Percentiles rank a stretch among this genome's conserved stretches.
Evolutionary conservation across 2,329 filamentous ascomycete genomes (phyloP).

Genomic region (Colletotrichum chrysophilum): DNA sequence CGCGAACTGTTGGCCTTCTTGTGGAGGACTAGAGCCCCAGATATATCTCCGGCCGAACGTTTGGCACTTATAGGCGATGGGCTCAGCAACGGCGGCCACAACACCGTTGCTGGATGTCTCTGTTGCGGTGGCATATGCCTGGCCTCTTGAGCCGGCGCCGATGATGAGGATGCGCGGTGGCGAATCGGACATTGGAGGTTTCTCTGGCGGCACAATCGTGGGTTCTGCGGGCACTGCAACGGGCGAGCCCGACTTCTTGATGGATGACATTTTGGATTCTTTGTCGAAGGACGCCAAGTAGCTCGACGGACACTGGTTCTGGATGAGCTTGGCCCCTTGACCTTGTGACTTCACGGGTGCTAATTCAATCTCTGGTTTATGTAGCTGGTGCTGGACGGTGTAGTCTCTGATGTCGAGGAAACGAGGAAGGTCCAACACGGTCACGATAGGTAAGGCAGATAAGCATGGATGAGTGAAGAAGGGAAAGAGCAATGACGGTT

Average conservation of each 20-base stretch:
- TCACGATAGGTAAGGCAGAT: neutral
- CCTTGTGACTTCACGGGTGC: neutral
- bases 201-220: slow-evolving; percentile 39
- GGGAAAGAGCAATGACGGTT: neutral
- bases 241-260: slow-evolving; percentile 15
- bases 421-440: neutral
- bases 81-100: slow-evolving; percentile 82
- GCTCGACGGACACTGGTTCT: neutral
- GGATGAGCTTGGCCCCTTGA: neutral
- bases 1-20: slow-evolving; percentile 71
- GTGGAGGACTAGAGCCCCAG: slow-evolving; percentile 61
- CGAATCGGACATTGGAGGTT: slow-evolving; percentile 48
- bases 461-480: neutral
- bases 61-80: slow-evolving; percentile 76
- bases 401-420: neutral
- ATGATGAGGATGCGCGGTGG: slow-evolving; percentile 77
- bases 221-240: slow-evolving; percentile 19
- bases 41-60: slow-evolving; percentile 76
- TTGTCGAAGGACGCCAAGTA: neutral
- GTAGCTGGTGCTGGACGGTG: neutral
- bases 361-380: neutral
- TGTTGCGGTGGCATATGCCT: slow-evolving; percentile 74
- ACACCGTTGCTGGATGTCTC: slow-evolving; percentile 68
- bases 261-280: slow-evolving; percentile 5
- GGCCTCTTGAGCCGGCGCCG: slow-evolving; percentile 81